Evolutionary conservation across 208 protist genomes (phyloP), one percentile per base, ranked within the genome.

Genomic region (Herpetomonas samuelpessoai): DNA sequence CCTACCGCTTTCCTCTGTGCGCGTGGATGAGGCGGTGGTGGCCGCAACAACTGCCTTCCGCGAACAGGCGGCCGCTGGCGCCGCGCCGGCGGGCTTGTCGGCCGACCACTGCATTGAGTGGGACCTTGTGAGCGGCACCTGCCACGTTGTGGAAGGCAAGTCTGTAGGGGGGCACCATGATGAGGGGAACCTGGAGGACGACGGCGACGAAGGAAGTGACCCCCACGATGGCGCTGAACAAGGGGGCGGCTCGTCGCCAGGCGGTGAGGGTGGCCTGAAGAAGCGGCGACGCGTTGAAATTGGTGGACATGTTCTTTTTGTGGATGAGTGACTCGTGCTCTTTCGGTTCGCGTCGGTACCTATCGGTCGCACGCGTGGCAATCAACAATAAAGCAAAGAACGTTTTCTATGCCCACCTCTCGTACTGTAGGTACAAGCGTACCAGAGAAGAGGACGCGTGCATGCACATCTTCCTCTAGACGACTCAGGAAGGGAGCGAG

Each of bases 211-310:
- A 7, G 44, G 18, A 6, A 19, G 18, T 6, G 44, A 4, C 44
- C 44, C 9, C 35, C 6, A 14, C 35, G 35, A 14, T 41, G 44
- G 44, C 44, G 44, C 12, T 19, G 44, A 19, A 6, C 16, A 48
- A 3, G 44, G 44, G 16, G 18, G 18, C 44, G 44, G 22, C 44
- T 7, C 16, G 44, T 24, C 44, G 16, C 22, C 7, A 10, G 24
- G 21, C 22, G 28, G 50, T 7, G 30, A 62, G 1, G 54, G 51
- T 10, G 67, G 55, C n/a, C 21, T 29, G 19, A 38, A 46, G 49
- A 81, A 79, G 68, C 52, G 57, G 30, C 77, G 85, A 14, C 65
- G 73, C 1, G 76, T 92, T 25, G 72, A 79, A 38, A 79, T 92
- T 64, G 81, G 74, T 50, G 85, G 79, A 16, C 75, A 82, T 25